Conservation (phyloP, 2,329 filamentous ascomycete genomes). For the Thielaviopsis euricoi region DNA sequence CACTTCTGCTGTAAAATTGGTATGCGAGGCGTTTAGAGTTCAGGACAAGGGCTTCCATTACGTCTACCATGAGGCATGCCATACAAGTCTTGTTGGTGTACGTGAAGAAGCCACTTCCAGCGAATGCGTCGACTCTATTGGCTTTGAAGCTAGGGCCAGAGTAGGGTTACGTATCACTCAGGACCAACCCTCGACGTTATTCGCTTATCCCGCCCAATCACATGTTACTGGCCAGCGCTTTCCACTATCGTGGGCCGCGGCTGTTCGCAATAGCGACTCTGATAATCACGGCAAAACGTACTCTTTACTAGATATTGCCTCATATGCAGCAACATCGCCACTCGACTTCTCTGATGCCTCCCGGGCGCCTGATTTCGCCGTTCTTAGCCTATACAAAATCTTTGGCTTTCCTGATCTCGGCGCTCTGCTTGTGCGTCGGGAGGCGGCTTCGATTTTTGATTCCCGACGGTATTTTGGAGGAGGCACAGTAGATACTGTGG, state of each 20-base stretch:
- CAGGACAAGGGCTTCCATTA: slow-evolving; percentile 36
- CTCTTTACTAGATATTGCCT: slow-evolving; percentile 45
- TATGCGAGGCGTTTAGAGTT: slow-evolving; percentile 40
- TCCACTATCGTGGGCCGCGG: slow-evolving; percentile 37
- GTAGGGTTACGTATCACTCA: slow-evolving; percentile 22
- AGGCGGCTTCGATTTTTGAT: slow-evolving; percentile 37
- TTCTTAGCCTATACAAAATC: slow-evolving; percentile 48
- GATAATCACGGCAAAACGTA: slow-evolving; percentile 18
- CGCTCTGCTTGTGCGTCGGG: slow-evolving; percentile 38
- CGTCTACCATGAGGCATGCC: slow-evolving; percentile 42
- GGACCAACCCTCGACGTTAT: slow-evolving; percentile 19
- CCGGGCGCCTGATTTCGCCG: slow-evolving; percentile 42
- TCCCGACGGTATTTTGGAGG: slow-evolving; percentile 49
- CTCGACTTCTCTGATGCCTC: slow-evolving; percentile 36
- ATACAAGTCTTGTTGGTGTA: slow-evolving; percentile 52
- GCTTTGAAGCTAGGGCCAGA: slow-evolving; percentile 20
- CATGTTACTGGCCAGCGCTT: slow-evolving; percentile 52
- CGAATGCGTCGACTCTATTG: slow-evolving; percentile 44
- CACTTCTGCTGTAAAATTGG: slow-evolving; percentile 45
- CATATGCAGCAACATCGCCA: slow-evolving; percentile 44
- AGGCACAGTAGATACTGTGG: slow-evolving; percentile 42
- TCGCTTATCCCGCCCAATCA: slow-evolving; percentile 53
- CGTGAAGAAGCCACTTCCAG: slow-evolving; percentile 37
- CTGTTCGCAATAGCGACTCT: slow-evolving; percentile 17
- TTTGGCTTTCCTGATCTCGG: slow-evolving; percentile 52